Conservation (phyloP, 2,329 filamentous ascomycete species). For the Fusarium ambrosium region DNA sequence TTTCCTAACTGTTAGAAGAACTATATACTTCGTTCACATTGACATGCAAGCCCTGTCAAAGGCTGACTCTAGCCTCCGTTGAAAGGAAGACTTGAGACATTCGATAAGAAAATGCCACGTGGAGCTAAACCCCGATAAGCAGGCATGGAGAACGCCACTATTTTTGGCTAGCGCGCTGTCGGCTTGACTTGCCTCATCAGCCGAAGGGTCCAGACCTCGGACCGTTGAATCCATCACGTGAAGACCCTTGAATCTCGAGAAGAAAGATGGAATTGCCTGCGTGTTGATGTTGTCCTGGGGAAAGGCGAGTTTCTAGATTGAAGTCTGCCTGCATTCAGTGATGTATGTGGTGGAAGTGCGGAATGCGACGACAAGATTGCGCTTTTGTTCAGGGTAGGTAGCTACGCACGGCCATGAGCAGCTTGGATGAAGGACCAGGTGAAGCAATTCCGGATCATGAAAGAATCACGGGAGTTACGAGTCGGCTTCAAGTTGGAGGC, state of each 20-base stretch:
- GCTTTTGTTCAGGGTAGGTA: not conserved
- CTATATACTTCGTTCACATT: no score
- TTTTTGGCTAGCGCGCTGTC: not conserved
- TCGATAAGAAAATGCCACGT: not conserved
- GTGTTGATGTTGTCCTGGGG: not conserved
- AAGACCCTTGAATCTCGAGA: not conserved
- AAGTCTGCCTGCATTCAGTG: not conserved
- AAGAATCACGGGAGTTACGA: not conserved
- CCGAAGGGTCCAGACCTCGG: not conserved
- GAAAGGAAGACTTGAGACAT: not conserved
- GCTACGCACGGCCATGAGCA: not conserved
- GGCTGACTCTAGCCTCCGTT: not conserved
- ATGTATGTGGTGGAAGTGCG: not conserved
- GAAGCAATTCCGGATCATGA: not conserved
- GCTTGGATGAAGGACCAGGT: not conserved
- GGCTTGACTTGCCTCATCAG: not conserved
- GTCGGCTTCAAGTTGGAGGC: not conserved
- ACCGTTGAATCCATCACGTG: slow-evolving; percentile 15
- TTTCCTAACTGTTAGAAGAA: accelerated
- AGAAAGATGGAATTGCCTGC: not conserved
- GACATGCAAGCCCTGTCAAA: not conserved
- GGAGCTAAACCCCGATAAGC: not conserved
- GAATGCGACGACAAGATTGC: not conserved
- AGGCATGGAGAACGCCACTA: not conserved
- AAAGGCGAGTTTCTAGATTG: not conserved